Percentiles rank a stretch among this genome's conserved stretches.
These are phyloP conservation scores for Circinella umbellata DNA, from an alignment of 371 early-diverging fungal genomes.

Conservation along the genomic window DNA sequence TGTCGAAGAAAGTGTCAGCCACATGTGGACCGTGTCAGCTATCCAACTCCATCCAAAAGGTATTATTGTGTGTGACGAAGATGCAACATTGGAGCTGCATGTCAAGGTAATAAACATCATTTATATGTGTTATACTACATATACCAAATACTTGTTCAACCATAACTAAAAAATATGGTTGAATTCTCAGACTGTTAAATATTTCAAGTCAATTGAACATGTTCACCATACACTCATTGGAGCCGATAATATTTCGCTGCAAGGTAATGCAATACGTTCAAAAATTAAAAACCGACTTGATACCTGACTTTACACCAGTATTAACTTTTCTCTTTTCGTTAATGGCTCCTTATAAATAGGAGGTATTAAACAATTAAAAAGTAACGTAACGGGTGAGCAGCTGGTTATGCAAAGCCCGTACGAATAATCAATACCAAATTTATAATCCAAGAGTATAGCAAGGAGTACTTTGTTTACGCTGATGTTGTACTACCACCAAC, in stretches of 20 bases:
- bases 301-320: background rate
- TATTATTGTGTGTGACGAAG: conserved; percentile 85
- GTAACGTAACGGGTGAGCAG: conserved; percentile 5
- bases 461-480: background rate
- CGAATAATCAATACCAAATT: background rate
- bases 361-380: conserved; percentile 4
- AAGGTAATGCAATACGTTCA: conserved; percentile 45
- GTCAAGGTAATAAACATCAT: conserved; percentile 57
- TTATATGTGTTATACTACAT: background rate
- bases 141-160: background rate
- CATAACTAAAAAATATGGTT: background rate
- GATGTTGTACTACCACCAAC: no score
- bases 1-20: conserved; percentile 81
- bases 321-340: background rate
- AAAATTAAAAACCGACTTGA: background rate
- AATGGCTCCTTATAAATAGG: background rate
- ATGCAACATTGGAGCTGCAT: conserved; percentile 81
- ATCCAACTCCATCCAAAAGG: conserved; percentile 82
- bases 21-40: conserved; percentile 90
- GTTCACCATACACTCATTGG: conserved; percentile 85
- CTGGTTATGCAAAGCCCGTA: conserved; percentile 3
- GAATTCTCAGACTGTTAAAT: conserved; percentile 71
- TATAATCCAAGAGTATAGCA: background rate
- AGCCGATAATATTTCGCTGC: conserved; percentile 78
- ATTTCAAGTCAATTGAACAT: conserved; percentile 90